Percentiles rank a stretch among this genome's conserved stretches.
These are phyloP conservation scores for Melaleuca quinquenervia DNA, from an alignment of 345 rosid species.

Conservation along the genomic window DNA sequence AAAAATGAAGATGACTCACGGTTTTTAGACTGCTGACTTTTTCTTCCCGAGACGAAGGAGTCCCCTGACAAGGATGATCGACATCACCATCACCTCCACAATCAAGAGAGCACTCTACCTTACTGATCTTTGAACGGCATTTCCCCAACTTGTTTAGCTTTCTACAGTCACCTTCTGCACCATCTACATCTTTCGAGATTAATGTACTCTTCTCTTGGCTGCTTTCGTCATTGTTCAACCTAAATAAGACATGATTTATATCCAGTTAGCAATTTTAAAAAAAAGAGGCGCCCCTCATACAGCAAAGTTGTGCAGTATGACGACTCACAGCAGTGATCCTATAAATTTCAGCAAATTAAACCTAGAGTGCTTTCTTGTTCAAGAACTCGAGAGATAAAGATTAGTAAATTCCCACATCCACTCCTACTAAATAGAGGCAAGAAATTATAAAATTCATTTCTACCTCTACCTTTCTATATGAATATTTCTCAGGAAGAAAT, in stretches of 20 bases:
- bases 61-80: conserved; percentile 60
- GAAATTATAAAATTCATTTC: background rate
- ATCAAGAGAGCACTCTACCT: conserved; percentile 52
- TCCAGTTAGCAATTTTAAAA: background rate
- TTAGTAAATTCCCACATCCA: background rate
- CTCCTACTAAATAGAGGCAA: background rate
- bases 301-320: background rate
- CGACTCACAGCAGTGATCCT: background rate
- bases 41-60: conserved; percentile 74
- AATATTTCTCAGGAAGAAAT: background rate
- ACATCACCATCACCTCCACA: conserved; percentile 69
- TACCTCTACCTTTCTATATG: background rate
- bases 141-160: conserved; percentile 42
- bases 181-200: conserved; percentile 41
- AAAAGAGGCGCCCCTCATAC: background rate
- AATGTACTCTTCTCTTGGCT: conserved; percentile 41
- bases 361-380: background rate
- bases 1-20: conserved; percentile 29
- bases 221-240: conserved; percentile 43
- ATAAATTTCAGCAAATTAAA: background rate
- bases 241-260: conserved; percentile 4
- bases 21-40: conserved; percentile 96
- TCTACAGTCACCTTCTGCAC: conserved; percentile 49
- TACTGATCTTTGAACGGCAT: conserved; percentile 55
- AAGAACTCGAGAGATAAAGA: background rate